Evolutionary conservation across 805 yeast genomes (phyloP).

Genomic region (Saccharomyces kudriavzevii): DNA sequence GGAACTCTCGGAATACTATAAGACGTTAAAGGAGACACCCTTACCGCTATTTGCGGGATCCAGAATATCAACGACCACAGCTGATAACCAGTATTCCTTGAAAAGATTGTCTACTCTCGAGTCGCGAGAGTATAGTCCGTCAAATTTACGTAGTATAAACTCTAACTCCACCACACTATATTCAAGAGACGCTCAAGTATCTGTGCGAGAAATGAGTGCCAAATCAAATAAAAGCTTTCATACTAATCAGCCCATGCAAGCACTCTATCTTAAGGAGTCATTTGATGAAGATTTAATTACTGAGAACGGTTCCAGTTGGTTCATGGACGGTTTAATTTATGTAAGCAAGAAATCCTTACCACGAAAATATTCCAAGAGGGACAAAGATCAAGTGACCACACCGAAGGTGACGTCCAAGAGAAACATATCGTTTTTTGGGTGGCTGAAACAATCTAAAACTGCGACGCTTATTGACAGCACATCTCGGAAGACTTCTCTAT

Average conservation of each 20-base stretch:
- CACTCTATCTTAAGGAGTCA: constrained; percentile 18
- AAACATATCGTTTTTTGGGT: constrained; percentile 9
- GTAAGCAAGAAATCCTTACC: constrained; percentile 4
- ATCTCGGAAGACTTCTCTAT: constrained; percentile 7
- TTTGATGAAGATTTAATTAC: constrained; percentile 15
- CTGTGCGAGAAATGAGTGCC: constrained; percentile 3
- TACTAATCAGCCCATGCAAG: constrained; percentile 17
- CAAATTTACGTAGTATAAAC: background rate
- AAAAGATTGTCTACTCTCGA: background rate
- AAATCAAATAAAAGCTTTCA: constrained; percentile 24
- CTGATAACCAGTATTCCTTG: background rate
- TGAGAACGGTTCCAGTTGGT: constrained; percentile 18
- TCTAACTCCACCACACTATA: constrained; percentile 4
- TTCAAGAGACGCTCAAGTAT: constrained; percentile 4
- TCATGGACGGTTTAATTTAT: constrained; percentile 17
- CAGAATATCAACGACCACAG: background rate
- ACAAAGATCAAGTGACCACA: background rate
- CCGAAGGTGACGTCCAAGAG: background rate
- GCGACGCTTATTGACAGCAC: constrained; percentile 6
- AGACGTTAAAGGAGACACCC: constrained; percentile 14
- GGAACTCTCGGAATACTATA: constrained; percentile 19
- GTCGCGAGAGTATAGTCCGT: background rate
- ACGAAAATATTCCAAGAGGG: background rate
- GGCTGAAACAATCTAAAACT: constrained; percentile 16
- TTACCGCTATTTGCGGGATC: constrained; percentile 17